These are phyloP conservation scores for Backusella parvicylindrica DNA, from an alignment of 192 early-diverging fungal genomes.

Conservation along the genomic window DNA sequence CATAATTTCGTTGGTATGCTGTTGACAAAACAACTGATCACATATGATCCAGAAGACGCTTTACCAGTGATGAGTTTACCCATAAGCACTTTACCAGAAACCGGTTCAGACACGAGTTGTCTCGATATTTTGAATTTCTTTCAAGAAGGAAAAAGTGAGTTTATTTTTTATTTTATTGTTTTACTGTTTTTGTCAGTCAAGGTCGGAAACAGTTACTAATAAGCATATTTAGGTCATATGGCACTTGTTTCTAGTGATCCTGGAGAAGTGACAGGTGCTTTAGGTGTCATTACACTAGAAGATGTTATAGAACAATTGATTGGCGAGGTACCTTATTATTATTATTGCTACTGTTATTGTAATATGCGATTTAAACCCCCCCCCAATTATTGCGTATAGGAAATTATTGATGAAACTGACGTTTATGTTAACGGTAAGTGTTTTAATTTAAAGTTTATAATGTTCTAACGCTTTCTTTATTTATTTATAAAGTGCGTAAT, in stretches of 20 bases:
- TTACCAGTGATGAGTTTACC: constrained; percentile 54
- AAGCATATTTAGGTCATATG: constrained; percentile 52
- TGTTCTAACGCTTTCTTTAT: neutral
- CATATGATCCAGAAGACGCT: constrained; percentile 66
- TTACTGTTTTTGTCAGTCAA: neutral
- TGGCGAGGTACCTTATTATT: constrained; percentile 34
- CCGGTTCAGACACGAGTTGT: constrained; percentile 48
- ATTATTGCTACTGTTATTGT: neutral
- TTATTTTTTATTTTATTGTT: neutral
- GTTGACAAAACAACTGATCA: constrained; percentile 69
- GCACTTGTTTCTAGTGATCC: constrained; percentile 53
- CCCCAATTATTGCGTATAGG: neutral
- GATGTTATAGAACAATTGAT: constrained; percentile 82
- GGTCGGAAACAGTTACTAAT: neutral
- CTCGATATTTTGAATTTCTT: constrained; percentile 79
- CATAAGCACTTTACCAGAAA: constrained; percentile 45
- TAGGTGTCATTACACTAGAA: constrained; percentile 74
- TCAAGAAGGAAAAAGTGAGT: constrained; percentile 68
- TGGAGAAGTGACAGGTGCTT: constrained; percentile 44
- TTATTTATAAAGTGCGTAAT: constrained; percentile 39
- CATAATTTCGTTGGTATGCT: constrained; percentile 71
- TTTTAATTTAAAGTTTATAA: neutral
- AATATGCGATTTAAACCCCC: neutral
- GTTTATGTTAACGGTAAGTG: constrained; percentile 18
- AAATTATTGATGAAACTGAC: constrained; percentile 21